Base-by-base conservation (phyloP, 2,329 filamentous ascomycete genomes). In the Paecilomyces dactylethromorphus region DNA sequence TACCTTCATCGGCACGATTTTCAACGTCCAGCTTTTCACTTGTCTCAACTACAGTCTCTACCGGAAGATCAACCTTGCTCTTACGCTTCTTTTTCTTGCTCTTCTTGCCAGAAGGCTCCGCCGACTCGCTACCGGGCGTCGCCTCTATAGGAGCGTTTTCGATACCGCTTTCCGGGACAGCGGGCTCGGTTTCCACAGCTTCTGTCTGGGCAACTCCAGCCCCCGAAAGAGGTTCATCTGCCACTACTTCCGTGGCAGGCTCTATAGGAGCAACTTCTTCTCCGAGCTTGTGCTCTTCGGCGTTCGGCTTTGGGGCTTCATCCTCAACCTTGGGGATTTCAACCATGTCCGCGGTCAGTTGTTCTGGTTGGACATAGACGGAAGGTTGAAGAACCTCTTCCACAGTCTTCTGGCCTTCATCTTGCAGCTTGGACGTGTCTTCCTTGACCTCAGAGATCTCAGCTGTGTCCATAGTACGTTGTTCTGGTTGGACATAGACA, bases 81-180 rank as follows among this genome's bases (percentile, higher is more conserved):
- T 63, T 62, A 13, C 60, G 60, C 35, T 69, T 68, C 32, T 64
- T 67, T 54, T 71, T 70, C 63, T 71, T 72, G 56, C 59, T 62
- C 59, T 65, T 65, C 59, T 68, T 69, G 39, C 54, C 61, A 33
- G 64, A 54, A 18, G 64, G 57, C 33, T 60, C 49, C 18, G 21
- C 26, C n/a, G 11, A 52, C 29, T 52, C 22, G 26, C 15, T 29
- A 5, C 29, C 22, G 18, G 26, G 3, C 2, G 22, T 29, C 5
- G 6, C 15, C 21, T 52, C 50, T 3, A 21, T 29, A 5, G n/a
- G 39, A 15, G 39, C n/a, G 21, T 45, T 45, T 45, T 45, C n/a
- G 39, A n/a, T n/a, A 1, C 15, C 15, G 5, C 15, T 8, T 45
- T 45, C 39, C 21, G 39, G 39, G 21, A 18, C 39, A 10, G 22